Conservation (phyloP, 305 asterid species). For the Fraxinus nigra region DNA sequence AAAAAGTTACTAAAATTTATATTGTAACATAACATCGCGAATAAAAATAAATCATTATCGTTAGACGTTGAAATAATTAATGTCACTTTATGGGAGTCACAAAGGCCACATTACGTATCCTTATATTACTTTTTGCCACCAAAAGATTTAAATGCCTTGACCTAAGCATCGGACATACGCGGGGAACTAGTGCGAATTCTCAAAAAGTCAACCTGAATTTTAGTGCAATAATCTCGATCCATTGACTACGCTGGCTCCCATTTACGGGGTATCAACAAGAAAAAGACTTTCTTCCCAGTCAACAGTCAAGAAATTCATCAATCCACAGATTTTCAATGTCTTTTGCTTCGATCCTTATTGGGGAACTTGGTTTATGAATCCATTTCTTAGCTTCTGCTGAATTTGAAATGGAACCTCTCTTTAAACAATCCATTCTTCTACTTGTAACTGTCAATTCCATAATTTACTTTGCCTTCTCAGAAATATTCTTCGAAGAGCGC, state of each 20-base stretch:
- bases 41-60: too few species aligned
- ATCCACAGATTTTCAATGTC: not conserved
- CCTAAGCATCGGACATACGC: not conserved
- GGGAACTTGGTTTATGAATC: not conserved
- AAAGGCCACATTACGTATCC: not conserved
- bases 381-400: not conserved
- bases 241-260: not conserved
- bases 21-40: too few species aligned
- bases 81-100: not conserved
- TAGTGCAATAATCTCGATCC: not conserved
- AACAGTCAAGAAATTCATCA: not conserved
- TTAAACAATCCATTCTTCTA: not conserved
- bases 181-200: too few species aligned
- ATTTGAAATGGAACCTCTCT: not conserved
- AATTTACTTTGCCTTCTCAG: slow-evolving; percentile 27
- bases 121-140: not conserved
- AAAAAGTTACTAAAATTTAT: too few species aligned
- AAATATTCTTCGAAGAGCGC: slow-evolving; percentile 82
- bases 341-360: not conserved
- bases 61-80: not conserved
- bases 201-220: not conserved
- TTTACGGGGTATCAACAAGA: too few species aligned
- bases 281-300: not conserved
- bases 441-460: not conserved
- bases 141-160: not conserved